A percentile compares a stretch with the other conserved stretches of the same genome.
These are phyloP conservation scores for Metarhizium rileyi DNA, from an alignment of 2,329 filamentous ascomycete genomes.

Conservation along the genomic window DNA sequence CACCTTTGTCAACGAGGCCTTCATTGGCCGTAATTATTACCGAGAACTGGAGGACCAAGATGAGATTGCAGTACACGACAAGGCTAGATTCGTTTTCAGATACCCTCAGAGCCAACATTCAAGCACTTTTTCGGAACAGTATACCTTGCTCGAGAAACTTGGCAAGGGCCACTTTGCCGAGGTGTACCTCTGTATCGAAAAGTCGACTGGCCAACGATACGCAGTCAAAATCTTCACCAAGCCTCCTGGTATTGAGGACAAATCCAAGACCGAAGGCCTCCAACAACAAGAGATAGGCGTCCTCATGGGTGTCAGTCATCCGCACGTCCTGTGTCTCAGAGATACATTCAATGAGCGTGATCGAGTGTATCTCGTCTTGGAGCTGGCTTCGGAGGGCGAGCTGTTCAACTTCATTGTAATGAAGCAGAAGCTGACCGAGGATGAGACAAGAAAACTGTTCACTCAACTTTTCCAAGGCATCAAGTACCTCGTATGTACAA, in stretches of 20 bases:
- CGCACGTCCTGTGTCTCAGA: conserved; percentile 84
- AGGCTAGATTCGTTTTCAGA: conserved; percentile 81
- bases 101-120: conserved; percentile 70
- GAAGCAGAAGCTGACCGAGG: conserved; percentile 79
- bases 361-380: conserved; percentile 82
- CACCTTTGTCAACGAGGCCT: conserved; percentile 87
- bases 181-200: conserved; percentile 85
- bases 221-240: conserved; percentile 95
- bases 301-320: conserved; percentile 93
- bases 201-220: conserved; percentile 68
- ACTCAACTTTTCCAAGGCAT: conserved; percentile 85
- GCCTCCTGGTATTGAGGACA: conserved; percentile 70
- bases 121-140: conserved; percentile 77
- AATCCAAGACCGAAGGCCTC: conserved; percentile 72
- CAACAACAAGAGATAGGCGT: conserved; percentile 96
- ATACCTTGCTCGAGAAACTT: conserved; percentile 72
- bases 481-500: conserved; percentile 73
- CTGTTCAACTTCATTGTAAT: conserved; percentile 91
- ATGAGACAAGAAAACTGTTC: conserved; percentile 79
- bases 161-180: conserved; percentile 95
- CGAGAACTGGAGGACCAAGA: conserved; percentile 83
- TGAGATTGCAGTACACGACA: conserved; percentile 77
- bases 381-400: conserved; percentile 86
- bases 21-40: conserved; percentile 85
- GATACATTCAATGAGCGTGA: conserved; percentile 90